These are phyloP conservation scores for Groenewaldozyma salmanticensis DNA, from an alignment of 805 yeast genomes.

Conservation along the genomic window DNA sequence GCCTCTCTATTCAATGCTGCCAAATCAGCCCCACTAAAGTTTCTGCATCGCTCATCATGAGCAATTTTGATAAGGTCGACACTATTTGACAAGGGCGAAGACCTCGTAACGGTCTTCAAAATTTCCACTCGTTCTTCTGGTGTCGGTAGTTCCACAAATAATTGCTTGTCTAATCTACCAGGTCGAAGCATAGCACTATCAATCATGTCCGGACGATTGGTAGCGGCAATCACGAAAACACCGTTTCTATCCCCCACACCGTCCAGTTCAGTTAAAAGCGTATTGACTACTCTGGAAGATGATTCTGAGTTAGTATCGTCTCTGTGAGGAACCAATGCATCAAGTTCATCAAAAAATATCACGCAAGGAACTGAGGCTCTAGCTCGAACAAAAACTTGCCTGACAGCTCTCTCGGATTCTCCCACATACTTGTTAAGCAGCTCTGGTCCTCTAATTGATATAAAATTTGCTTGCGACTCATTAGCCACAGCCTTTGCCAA, in stretches of 20 bases:
- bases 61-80: conserved; percentile 60
- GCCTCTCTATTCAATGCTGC: conserved; percentile 84
- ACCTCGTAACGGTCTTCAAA: conserved; percentile 59
- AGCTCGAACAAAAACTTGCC: conserved; percentile 89
- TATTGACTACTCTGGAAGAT: conserved; percentile 88
- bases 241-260: conserved; percentile 91
- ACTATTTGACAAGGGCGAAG: conserved; percentile 58
- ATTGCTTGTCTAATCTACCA: conserved; percentile 87
- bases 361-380: conserved; percentile 92
- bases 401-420: conserved; percentile 85
- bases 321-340: conserved; percentile 91
- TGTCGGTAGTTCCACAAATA: conserved; percentile 82
- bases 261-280: conserved; percentile 86
- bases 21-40: conserved; percentile 93
- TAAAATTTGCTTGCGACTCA: conserved; percentile 92
- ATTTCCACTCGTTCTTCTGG: conserved; percentile 74
- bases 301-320: conserved; percentile 83
- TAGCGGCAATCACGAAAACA: conserved; percentile 91
- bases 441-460: conserved; percentile 94
- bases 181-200: conserved; percentile 98
- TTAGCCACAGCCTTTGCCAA: conserved; percentile 90
- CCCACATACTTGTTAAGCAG: conserved; percentile 92
- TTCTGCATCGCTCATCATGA: conserved; percentile 68
- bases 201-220: conserved; percentile 96
- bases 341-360: conserved; percentile 90